A percentile compares a stretch with the other conserved stretches of the same genome.
Evolutionary conservation across 768 basidiomycete genomes (phyloP).

Genomic region (Crepidotus variabilis): DNA sequence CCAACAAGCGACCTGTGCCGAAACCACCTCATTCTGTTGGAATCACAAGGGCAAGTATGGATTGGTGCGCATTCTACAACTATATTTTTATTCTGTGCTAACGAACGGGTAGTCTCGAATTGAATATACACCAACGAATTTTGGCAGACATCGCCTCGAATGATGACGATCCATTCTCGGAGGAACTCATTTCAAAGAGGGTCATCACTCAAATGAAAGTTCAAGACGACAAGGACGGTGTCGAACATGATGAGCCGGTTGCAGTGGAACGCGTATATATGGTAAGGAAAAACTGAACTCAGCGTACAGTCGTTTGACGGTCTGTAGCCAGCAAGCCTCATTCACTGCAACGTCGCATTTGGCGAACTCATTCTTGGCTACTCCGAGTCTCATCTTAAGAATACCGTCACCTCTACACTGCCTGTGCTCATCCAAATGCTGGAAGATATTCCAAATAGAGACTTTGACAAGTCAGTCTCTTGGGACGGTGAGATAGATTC

Average conservation of each 20-base stretch:
- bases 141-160: conserved; percentile 66
- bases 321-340: conserved; percentile 59
- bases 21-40: no score
- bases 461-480: conserved; percentile 74
- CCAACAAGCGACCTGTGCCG: not conserved
- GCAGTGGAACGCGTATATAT: conserved; percentile 45
- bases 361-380: conserved; percentile 72
- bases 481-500: conserved; percentile 62
- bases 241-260: conserved; percentile 23
- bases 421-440: conserved; percentile 65
- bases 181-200: conserved; percentile 58
- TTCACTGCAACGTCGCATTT: conserved; percentile 81
- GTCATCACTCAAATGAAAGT: conserved; percentile 39
- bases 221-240: conserved; percentile 18
- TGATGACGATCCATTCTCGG: conserved; percentile 43
- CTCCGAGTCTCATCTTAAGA: conserved; percentile 45
- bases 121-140: conserved; percentile 75
- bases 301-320: not conserved
- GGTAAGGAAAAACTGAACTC: conserved; percentile 36
- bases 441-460: conserved; percentile 65
- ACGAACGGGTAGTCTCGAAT: conserved; percentile 55
- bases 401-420: conserved; percentile 50
- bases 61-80: conserved; percentile 11
- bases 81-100: not conserved
- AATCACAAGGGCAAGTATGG: conserved; percentile 9